Evolutionary conservation across 139 green algal genomes (phyloP).

Genomic region (Chlamydomonas sp.): DNA sequence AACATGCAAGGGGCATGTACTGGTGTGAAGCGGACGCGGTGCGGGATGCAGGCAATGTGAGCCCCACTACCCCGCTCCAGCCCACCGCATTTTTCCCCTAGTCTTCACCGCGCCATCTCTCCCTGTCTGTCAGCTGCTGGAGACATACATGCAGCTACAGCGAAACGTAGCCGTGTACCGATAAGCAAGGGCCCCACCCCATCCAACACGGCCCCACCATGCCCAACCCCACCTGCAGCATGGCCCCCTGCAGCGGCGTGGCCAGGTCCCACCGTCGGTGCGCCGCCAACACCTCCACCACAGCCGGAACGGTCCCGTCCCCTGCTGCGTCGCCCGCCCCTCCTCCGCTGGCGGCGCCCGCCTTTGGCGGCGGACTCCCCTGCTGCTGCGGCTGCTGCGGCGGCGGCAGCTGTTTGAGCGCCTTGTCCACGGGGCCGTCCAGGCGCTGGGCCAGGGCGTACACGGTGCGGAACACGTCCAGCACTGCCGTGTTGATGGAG

Average conservation of each 20-base stretch:
- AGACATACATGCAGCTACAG: no score
- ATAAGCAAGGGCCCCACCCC: no score
- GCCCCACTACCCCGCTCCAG: background rate
- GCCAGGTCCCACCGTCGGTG: slow-evolving; percentile 12
- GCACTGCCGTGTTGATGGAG: slow-evolving; percentile 1
- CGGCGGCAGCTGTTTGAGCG: background rate
- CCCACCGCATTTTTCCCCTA: no score
- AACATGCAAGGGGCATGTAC: no score
- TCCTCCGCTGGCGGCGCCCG: background rate
- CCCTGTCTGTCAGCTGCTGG: no score
- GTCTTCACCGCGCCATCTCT: no score
- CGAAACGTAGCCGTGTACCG: no score
- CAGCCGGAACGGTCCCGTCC: background rate
- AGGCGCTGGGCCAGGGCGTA: slow-evolving; percentile 20
- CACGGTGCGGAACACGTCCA: slow-evolving; percentile 33
- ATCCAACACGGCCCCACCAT: background rate
- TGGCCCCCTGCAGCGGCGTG: background rate
- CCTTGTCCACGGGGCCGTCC: background rate
- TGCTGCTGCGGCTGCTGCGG: background rate
- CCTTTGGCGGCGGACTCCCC: background rate
- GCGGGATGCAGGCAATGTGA: no score
- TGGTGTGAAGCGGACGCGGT: no score
- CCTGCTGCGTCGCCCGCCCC: background rate
- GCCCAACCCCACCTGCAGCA: slow-evolving; percentile 20
- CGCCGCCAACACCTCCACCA: background rate